These are phyloP conservation scores for Diplodia corticola DNA, from an alignment of 2,329 filamentous ascomycete genomes.

Conservation along the genomic window DNA sequence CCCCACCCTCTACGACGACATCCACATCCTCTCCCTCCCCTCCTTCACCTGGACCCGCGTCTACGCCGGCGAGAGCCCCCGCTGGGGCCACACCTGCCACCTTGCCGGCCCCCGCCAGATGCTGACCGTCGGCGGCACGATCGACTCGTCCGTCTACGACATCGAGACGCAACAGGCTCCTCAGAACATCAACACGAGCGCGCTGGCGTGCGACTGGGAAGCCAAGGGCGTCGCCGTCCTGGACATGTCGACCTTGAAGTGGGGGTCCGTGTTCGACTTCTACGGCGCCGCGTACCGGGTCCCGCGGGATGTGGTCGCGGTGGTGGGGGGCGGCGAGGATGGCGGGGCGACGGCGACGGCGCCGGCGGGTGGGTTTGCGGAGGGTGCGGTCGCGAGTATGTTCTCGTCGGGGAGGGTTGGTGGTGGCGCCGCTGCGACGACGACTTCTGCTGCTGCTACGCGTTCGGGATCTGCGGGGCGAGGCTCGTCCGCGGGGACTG, in stretches of 20 bases:
- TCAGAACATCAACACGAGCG: neutral
- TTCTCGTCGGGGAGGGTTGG: neutral
- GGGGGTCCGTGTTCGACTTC: slow-evolving; percentile 23
- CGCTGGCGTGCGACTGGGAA: slow-evolving; percentile 27
- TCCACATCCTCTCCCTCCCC: slow-evolving; percentile 49
- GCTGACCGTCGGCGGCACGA: slow-evolving; percentile 44
- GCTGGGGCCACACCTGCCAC: slow-evolving; percentile 47
- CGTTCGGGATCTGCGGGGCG: too few species aligned
- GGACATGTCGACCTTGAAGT: slow-evolving; percentile 26
- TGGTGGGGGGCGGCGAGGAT: neutral
- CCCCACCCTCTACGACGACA: slow-evolving; percentile 42
- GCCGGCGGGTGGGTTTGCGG: neutral
- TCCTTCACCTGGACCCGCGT: slow-evolving; percentile 49
- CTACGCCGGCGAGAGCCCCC: slow-evolving; percentile 38
- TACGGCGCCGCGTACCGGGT: neutral
- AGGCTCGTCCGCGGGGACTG: too few species aligned
- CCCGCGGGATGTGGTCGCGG: neutral
- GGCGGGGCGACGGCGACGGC: slow-evolving; percentile 15
- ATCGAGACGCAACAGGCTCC: neutral
- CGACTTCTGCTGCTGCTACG: too few species aligned
- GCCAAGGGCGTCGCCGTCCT: slow-evolving; percentile 24
- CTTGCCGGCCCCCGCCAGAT: slow-evolving; percentile 42
- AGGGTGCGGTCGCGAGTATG: slow-evolving; percentile 4
- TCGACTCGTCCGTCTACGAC: neutral
- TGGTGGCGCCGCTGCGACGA: too few species aligned